A percentile compares a stretch with the other conserved stretches of the same genome.
Evolutionary conservation across 2,329 filamentous ascomycete genomes (phyloP).

Genomic region (Graphilbum fragrans): DNA sequence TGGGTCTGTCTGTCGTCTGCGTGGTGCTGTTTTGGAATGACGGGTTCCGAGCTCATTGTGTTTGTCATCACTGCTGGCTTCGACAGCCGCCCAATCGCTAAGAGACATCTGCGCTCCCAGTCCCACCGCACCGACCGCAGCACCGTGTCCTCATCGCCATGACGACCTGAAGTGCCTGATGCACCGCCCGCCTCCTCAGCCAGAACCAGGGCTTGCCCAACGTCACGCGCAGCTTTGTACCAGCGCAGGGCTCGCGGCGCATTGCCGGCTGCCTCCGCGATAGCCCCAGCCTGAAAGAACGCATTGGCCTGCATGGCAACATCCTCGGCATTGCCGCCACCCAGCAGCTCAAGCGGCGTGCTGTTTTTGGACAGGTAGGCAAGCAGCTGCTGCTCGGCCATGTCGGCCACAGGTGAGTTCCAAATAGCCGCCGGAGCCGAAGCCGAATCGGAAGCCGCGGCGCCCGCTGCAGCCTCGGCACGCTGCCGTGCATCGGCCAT

Average conservation of each 20-base stretch:
- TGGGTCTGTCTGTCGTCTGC: background rate
- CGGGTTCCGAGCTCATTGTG: no score
- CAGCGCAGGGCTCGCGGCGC: slow-evolving; percentile 16
- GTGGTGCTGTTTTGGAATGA: slow-evolving; percentile 11
- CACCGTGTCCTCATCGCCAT: background rate
- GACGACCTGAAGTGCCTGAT: no score
- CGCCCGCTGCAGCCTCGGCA: background rate
- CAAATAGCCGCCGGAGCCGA: background rate
- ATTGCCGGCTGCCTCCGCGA: slow-evolving; percentile 11
- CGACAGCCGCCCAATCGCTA: slow-evolving; percentile 16
- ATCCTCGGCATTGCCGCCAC: slow-evolving; percentile 1
- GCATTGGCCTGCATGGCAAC: slow-evolving; percentile 17
- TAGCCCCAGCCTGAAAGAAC: slow-evolving; percentile 22
- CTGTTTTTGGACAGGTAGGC: slow-evolving; percentile 8
- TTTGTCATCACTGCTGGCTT: slow-evolving; percentile 1
- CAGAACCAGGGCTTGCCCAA: background rate
- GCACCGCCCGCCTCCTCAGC: background rate
- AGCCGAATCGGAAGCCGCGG: background rate
- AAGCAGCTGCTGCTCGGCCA: slow-evolving; percentile 12
- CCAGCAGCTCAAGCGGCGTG: background rate
- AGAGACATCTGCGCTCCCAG: slow-evolving; percentile 20
- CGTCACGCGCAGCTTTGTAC: slow-evolving; percentile 9
- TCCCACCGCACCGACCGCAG: slow-evolving; percentile 17
- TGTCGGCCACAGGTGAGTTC: slow-evolving; percentile 11
- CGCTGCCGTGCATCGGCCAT: background rate